Percentiles rank a stretch among this genome's conserved stretches.
These are phyloP conservation scores for Adenanthera pavonina DNA, from an alignment of 306 rosid species.

Conservation along the genomic window DNA sequence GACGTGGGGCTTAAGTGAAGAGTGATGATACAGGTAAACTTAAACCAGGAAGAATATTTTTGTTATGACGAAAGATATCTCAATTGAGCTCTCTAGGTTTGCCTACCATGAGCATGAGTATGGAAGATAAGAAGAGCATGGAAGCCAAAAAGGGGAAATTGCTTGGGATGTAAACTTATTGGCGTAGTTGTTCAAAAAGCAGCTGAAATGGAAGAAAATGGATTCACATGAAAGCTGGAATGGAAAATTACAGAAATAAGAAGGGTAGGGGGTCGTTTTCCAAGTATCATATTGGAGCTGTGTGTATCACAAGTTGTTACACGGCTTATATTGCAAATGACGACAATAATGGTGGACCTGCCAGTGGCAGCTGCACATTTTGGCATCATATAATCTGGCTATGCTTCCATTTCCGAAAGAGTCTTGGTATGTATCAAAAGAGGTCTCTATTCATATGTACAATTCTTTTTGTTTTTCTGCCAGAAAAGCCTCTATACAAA, in stretches of 20 bases:
- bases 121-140: no score
- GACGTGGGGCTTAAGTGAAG: background rate
- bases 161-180: no score
- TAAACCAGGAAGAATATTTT: background rate
- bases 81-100: no score
- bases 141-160: no score
- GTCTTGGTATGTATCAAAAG: background rate
- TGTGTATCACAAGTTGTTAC: background rate
- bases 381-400: background rate
- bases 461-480: no score
- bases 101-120: no score
- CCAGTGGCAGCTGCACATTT: background rate
- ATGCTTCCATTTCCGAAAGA: background rate
- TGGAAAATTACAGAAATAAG: background rate
- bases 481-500: no score
- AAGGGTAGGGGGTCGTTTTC: constrained; percentile 4
- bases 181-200: no score
- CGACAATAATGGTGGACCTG: background rate
- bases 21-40: background rate
- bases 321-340: background rate
- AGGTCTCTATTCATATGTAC: background rate
- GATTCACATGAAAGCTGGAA: no score
- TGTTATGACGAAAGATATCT: background rate
- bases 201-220: no score
- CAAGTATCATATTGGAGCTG: background rate